Conservation (phyloP, 1,139 yeast genomes). For the Debaryomyces singareniensis region DNA sequence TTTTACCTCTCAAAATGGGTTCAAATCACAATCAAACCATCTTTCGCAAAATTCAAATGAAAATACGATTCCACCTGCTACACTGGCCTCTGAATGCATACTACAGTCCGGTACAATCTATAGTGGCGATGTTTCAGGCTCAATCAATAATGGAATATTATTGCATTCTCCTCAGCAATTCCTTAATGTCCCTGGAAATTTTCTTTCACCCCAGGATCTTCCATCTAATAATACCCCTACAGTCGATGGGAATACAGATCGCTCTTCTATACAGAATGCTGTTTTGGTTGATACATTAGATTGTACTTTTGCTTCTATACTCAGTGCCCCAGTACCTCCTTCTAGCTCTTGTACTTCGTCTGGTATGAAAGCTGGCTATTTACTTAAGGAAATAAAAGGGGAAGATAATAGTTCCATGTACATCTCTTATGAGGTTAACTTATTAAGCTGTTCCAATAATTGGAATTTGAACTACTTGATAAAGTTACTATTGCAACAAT, state of each 20-base stretch:
- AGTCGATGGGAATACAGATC: too few species aligned
- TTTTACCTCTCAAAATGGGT: background rate
- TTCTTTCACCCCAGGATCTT: constrained; percentile 29
- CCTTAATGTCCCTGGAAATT: constrained; percentile 27
- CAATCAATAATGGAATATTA: constrained; percentile 16
- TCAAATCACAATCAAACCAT: background rate
- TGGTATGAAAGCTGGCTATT: constrained; percentile 67
- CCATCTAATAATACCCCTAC: constrained; percentile 1
- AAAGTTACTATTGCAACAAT: constrained; percentile 58
- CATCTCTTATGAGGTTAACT: constrained; percentile 51
- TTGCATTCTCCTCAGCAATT: constrained; percentile 38
- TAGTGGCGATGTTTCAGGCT: constrained; percentile 32
- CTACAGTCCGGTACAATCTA: constrained; percentile 14
- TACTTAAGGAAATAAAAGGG: constrained; percentile 33
- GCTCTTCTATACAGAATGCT: too few species aligned
- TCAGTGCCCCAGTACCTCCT: constrained; percentile 56
- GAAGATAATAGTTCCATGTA: constrained; percentile 6
- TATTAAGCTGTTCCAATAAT: constrained; percentile 64
- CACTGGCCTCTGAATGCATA: too few species aligned
- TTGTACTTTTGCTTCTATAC: constrained; percentile 58
- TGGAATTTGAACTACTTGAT: constrained; percentile 52
- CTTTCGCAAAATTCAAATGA: constrained; percentile 2
- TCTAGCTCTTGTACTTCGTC: constrained; percentile 66
- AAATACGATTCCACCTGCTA: constrained; percentile 6
- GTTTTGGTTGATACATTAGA: constrained; percentile 45